phyloP scores from a whole-genome alignment of 352 stramenopile genomes.

The Peronosclerospora sorghi region DNA sequence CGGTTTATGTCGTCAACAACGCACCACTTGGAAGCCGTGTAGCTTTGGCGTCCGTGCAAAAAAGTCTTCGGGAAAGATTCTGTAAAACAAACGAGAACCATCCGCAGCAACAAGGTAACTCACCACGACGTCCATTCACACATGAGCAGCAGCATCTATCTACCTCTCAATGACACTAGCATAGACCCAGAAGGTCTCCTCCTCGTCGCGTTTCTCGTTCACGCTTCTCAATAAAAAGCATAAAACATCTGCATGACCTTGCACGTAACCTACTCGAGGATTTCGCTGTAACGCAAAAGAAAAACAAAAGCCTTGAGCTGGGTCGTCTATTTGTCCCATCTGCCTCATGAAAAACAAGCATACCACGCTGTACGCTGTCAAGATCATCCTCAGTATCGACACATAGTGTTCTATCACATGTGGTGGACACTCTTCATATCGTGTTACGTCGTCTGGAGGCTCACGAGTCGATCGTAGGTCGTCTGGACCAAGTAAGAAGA shows the following conservation, averaged over 20 bases:
- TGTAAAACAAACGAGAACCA: conserved; percentile 8
- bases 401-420: conserved; percentile 23
- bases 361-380: conserved; percentile 51
- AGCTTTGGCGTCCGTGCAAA: conserved; percentile 56
- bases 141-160: no score
- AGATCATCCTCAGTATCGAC: conserved; percentile 35
- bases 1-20: neutral
- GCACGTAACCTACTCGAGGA: conserved; percentile 59
- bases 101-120: no score
- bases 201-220: conserved; percentile 22
- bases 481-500: conserved; percentile 27
- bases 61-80: conserved; percentile 63
- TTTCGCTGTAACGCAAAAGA: conserved; percentile 29
- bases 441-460: neutral
- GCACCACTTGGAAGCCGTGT: conserved; percentile 63
- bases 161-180: conserved; percentile 52
- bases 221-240: conserved; percentile 55
- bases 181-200: conserved; percentile 73
- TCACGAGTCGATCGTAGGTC: neutral
- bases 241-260: conserved; percentile 60
- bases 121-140: no score
- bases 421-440: conserved; percentile 11
- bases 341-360: no score
- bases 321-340: neutral
- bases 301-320: neutral